Percentiles rank a stretch among this genome's conserved stretches.
Evolutionary conservation across 1,139 yeast genomes (phyloP).

Genomic region (Zygosaccharomyces sapae): DNA sequence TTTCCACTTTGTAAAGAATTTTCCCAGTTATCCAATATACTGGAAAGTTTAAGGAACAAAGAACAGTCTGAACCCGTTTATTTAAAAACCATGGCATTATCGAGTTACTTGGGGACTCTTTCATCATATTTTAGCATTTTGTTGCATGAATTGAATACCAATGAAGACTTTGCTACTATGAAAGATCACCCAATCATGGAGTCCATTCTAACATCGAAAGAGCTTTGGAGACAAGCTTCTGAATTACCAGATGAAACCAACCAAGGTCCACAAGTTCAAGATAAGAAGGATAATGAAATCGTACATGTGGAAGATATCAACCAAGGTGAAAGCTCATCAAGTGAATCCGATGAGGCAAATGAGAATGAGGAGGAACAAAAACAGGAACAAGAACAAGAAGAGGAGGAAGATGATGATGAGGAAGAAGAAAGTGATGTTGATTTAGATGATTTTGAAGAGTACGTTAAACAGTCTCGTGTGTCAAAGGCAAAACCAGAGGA

Average conservation of each 20-base stretch:
- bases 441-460: slow-evolving; percentile 47
- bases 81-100: slow-evolving; percentile 62
- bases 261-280: slow-evolving; percentile 8
- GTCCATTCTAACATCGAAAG: slow-evolving; percentile 69
- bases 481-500: slow-evolving; percentile 28
- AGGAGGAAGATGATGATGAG: slow-evolving; percentile 25
- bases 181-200: slow-evolving; percentile 90
- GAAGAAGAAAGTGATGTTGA: slow-evolving; percentile 36
- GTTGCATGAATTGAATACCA: slow-evolving; percentile 47
- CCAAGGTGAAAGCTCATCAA: slow-evolving; percentile 32
- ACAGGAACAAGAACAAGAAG: slow-evolving; percentile 23
- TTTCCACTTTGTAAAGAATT: slow-evolving; percentile 71
- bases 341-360: slow-evolving; percentile 17
- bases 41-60: slow-evolving; percentile 38
- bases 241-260: slow-evolving; percentile 41
- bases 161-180: slow-evolving; percentile 57
- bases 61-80: slow-evolving; percentile 40
- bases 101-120: slow-evolving; percentile 71
- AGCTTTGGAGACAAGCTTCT: slow-evolving; percentile 79
- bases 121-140: slow-evolving; percentile 73
- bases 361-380: slow-evolving; percentile 18
- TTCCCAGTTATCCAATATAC: slow-evolving; percentile 42
- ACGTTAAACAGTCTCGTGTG: slow-evolving; percentile 46
- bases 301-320: slow-evolving; percentile 21
- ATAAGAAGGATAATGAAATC: slow-evolving; percentile 16